Evolutionary conservation across 2,329 filamentous ascomycete species (phyloP), one percentile per base, ranked within the genome.

Genomic region (Claviceps monticola): DNA sequence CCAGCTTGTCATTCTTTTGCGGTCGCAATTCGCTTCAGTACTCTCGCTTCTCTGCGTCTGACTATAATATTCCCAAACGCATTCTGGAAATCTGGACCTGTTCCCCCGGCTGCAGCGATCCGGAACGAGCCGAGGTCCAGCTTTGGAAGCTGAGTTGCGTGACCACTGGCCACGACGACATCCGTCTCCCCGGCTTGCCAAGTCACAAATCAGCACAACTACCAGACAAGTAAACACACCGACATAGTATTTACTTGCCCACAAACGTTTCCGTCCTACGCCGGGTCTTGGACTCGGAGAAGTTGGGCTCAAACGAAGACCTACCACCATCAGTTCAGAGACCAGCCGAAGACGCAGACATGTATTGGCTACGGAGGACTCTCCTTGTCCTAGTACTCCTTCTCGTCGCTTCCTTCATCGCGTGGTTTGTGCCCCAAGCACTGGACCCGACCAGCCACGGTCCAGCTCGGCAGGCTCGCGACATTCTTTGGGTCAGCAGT

Each of bases 401-500:
- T 57, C 56, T 72, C 55, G 51, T 70, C 45, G 52, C 79, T 58
- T 66, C 75, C 53, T 71, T 80, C 57, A 54, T 72, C 48, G 66
- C 75, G 47, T 74, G 71, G 61, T 65, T 73, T 34, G 61, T 84
- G 6, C 74, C 79, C 45, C 71, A 72, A 50, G 64, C 74, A 44
- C 73, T 85, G 55, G 79, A 84, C 54, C 84, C 84, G 2, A 77
- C 77, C n/a, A 74, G 72, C n/a, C 79, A 78, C 53, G 72, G 75
- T 54, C 74, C 74, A 38, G 78, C 79, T 49, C 81, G 83, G 66
- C 74, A 76, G 48, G 69, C 72, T 50, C 79, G 82, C 57, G 83
- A 88, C 62, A 69, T 70, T 53, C 70, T 67, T 57, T 91, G 86
- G 86, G 79, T 90, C 47, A 73, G 78, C 46, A 83, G 78, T 17